Evolutionary conservation across 1,139 yeast genomes (phyloP), one percentile per base, ranked within the genome.

Genomic region (Blastobotrys aristatus): DNA sequence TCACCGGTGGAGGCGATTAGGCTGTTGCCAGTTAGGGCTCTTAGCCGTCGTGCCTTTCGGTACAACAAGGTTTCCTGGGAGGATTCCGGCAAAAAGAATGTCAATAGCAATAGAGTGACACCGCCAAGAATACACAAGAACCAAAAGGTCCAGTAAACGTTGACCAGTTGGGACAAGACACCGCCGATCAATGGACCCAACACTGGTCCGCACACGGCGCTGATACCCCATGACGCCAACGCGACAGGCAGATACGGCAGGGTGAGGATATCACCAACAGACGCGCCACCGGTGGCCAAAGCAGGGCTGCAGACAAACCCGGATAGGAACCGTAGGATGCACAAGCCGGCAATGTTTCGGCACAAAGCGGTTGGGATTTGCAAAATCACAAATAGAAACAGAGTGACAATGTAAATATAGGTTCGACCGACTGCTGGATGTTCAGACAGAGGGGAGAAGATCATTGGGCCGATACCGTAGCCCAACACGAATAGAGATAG

Each of bases 261-360:
- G 83, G 80, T 68, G 82, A 85, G 46, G 76, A 71, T 67, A 66
- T 88, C 96, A 50, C 81, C 73, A 52, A 87, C 77, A 4, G 94
- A 79, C 51, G 95, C 96, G 49, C 89, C 94, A 10, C 89, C 95
- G 55, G 86, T 79, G 6, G 95, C 83, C 63, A 88, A 72, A 0
- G 94, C 90, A 4, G 96, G 96, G 2, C 90, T 79, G 0, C 92
- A 86, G 52, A 84, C 74, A 31, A 83, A 73, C 1, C 96, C 96
- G 34, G 87, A 75, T 56, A 88, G 77, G 62, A 87, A 85, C 57
- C 96, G 72, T 49, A 86, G 68, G 4, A 86, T 82, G 43, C 85
- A 69, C 33, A 68, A 53, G 2, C 58, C 53, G 3, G 61, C 55
- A 24, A 81, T 71, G 54, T 80, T 78, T 18, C 71, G 64, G 1